These are phyloP conservation scores for Daldinia childiae DNA, from an alignment of 495 filamentous ascomycete genomes.

Conservation along the genomic window DNA sequence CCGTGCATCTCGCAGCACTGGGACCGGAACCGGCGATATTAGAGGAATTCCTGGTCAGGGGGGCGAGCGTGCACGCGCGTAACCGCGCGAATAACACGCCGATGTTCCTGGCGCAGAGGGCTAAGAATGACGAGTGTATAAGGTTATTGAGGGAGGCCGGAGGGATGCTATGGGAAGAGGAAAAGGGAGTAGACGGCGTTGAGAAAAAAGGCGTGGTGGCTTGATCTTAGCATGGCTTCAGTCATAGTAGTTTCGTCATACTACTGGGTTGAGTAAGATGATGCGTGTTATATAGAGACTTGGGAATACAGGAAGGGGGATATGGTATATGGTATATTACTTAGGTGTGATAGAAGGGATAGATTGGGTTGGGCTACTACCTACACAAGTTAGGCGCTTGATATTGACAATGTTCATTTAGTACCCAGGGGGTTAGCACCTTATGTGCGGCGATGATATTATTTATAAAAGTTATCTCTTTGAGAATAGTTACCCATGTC, in stretches of 20 bases:
- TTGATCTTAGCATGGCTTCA: not conserved
- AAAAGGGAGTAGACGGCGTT: slow-evolving; percentile 1
- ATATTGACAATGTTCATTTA: not conserved
- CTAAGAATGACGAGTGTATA: slow-evolving; percentile 66
- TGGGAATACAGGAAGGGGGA: not conserved
- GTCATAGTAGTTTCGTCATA: too few species aligned
- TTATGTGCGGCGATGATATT: too few species aligned
- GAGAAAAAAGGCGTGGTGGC: not conserved
- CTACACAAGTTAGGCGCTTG: not conserved
- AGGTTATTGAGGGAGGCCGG: slow-evolving; percentile 73
- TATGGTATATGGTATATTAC: not conserved
- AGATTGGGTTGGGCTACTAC: not conserved
- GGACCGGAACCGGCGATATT: slow-evolving; percentile 65
- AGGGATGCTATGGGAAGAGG: slow-evolving; percentile 65
- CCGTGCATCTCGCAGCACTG: slow-evolving; percentile 68
- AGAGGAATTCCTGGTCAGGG: slow-evolving; percentile 74
- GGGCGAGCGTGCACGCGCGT: slow-evolving; percentile 86
- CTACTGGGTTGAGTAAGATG: not conserved
- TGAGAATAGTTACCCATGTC: too few species aligned
- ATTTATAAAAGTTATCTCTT: too few species aligned
- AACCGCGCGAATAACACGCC: slow-evolving; percentile 85
- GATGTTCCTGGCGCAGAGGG: slow-evolving; percentile 75
- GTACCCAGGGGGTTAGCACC: too few species aligned
- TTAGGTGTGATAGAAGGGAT: not conserved
- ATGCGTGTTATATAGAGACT: not conserved